A percentile compares a stretch with the other conserved stretches of the same genome.
phyloP scores from a whole-genome alignment of 148 eudicot genomes.

The Pharnaceum exiguum region DNA sequence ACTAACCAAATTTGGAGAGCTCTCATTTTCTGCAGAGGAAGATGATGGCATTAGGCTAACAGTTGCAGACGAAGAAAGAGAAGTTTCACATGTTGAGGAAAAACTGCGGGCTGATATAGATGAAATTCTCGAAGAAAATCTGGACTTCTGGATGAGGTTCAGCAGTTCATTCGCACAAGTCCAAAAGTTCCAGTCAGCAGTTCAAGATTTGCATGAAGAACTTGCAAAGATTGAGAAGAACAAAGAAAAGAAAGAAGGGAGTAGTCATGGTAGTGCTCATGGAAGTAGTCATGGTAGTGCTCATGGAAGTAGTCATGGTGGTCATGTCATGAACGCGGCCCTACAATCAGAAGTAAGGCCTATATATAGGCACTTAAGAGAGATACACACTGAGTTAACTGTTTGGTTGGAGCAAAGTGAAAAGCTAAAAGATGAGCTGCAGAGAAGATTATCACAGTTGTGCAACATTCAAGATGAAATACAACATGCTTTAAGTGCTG shows the following conservation, averaged over 20 bases:
- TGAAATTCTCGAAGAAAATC: conserved; percentile 68
- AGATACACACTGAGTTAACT: conserved; percentile 60
- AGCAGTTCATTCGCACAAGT: conserved; percentile 70
- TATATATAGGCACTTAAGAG: conserved; percentile 65
- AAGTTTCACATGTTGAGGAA: conserved; percentile 55
- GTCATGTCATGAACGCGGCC: conserved; percentile 16
- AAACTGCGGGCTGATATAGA: conserved; percentile 65
- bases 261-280: conserved; percentile 22
- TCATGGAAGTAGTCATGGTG: conserved; percentile 22
- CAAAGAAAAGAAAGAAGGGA: conserved; percentile 35
- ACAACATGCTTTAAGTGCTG: conserved; percentile 45
- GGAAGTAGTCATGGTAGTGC: conserved; percentile 23
- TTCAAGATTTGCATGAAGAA: conserved; percentile 56
- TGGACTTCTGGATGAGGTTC: conserved; percentile 86
- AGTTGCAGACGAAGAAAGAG: conserved; percentile 13
- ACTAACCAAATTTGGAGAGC: conserved; percentile 5
- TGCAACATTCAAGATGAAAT: conserved; percentile 67
- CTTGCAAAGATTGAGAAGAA: conserved; percentile 42
- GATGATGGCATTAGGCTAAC: conserved; percentile 37
- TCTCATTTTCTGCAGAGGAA: conserved; percentile 20
- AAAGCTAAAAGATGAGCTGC: conserved; percentile 57
- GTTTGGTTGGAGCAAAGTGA: conserved; percentile 73
- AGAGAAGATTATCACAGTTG: conserved; percentile 48
- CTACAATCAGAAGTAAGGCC: conserved; percentile 54
- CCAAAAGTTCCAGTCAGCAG: conserved; percentile 61